phyloP scores from a whole-genome alignment of 176 grass and related monocot genomes.

The Phoenix roebelenii region DNA sequence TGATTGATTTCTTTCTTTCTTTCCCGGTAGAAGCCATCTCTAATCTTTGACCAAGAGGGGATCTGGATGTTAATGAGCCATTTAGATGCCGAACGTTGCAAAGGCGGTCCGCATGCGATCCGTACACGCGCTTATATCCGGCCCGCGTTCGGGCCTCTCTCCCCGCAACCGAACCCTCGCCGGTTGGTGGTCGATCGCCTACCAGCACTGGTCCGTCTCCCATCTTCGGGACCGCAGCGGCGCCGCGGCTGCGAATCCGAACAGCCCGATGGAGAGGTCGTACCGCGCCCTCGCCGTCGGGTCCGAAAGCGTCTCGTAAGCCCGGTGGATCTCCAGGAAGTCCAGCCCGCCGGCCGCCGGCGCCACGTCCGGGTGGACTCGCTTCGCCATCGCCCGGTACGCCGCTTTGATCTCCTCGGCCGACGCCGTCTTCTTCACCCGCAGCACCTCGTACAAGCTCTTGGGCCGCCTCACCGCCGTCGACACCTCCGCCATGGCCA shows the following conservation, averaged over 20 bases:
- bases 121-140: too few relatives aligned
- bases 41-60: too few relatives aligned
- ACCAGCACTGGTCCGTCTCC: slow-evolving; percentile 61
- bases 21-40: too few relatives aligned
- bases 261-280: slow-evolving; percentile 33
- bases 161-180: too few relatives aligned
- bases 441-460: slow-evolving; percentile 49
- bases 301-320: slow-evolving; percentile 63
- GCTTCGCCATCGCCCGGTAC: slow-evolving; percentile 68
- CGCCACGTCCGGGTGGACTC: slow-evolving; percentile 46
- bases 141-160: too few relatives aligned
- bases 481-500: background rate
- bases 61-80: too few relatives aligned
- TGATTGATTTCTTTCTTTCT: too few relatives aligned
- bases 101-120: too few relatives aligned
- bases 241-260: background rate
- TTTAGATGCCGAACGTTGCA: too few relatives aligned
- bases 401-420: slow-evolving; percentile 54
- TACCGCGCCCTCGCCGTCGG: slow-evolving; percentile 32
- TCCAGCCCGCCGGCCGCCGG: background rate
- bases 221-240: slow-evolving; percentile 36
- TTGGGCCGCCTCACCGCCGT: background rate
- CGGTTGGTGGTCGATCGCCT: background rate
- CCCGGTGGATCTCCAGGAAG: slow-evolving; percentile 52
- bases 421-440: slow-evolving; percentile 42